Evolutionary conservation across 2,329 filamentous ascomycete genomes (phyloP).

Genomic region (Dactylonectria macrodidyma): DNA sequence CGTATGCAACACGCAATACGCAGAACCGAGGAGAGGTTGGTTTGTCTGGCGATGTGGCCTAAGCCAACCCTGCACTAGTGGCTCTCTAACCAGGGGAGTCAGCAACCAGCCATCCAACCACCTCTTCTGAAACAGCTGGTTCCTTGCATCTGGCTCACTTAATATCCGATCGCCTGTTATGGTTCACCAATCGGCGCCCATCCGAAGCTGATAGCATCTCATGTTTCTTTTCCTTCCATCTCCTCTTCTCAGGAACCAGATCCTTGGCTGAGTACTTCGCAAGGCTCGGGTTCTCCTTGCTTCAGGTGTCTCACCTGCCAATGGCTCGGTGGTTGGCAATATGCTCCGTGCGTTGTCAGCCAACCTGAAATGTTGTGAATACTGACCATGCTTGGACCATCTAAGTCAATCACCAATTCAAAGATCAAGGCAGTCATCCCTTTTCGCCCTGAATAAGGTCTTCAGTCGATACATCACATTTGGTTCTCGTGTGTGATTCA

Average conservation of each 20-base stretch:
- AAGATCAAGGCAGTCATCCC: neutral
- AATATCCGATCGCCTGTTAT: conserved; percentile 1
- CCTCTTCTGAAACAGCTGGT: conserved; percentile 9
- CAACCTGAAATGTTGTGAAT: neutral
- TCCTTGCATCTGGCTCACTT: conserved; percentile 2
- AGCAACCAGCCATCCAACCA: neutral
- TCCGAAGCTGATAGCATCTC: neutral
- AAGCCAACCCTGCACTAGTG: conserved; percentile 24
- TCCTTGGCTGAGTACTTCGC: neutral
- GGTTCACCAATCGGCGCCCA: conserved; percentile 4
- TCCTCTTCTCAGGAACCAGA: neutral
- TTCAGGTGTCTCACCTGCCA: neutral
- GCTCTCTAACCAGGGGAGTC: neutral
- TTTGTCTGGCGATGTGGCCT: conserved; percentile 11
- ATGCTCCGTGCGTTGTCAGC: neutral
- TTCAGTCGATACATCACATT: too few relatives aligned
- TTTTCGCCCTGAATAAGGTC: too few relatives aligned
- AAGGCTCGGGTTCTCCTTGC: neutral
- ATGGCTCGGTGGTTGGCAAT: conserved; percentile 1
- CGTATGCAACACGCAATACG: conserved; percentile 4
- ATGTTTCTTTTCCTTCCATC: neutral
- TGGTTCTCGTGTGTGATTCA: too few relatives aligned
- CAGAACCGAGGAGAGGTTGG: conserved; percentile 19
- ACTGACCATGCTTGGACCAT: neutral
- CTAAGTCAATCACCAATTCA: neutral